These are phyloP conservation scores for Ilex aquifolium DNA, from an alignment of 257 asterid species.

Conservation along the genomic window DNA sequence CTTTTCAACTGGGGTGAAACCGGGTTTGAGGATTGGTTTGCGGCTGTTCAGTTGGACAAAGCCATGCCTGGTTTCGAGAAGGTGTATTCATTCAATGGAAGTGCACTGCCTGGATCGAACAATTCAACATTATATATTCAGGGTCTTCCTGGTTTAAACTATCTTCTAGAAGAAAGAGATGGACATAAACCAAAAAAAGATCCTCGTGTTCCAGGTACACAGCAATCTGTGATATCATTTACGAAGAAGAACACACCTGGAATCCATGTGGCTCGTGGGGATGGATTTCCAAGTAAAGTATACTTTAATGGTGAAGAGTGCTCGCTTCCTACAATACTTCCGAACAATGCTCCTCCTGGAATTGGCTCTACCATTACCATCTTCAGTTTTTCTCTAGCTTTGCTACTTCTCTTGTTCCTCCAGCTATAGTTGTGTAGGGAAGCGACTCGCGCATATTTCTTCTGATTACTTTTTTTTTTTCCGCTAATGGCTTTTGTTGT, in stretches of 20 bases:
- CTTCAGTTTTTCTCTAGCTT: conserved; percentile 19
- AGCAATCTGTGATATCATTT: conserved; percentile 56
- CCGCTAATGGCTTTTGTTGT: no score
- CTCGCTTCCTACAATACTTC: conserved; percentile 54
- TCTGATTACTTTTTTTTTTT: no score
- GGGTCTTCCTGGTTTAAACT: conserved; percentile 41
- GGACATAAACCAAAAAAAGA: conserved; percentile 56
- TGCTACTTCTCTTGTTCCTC: conserved; percentile 21
- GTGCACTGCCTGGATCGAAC: conserved; percentile 22
- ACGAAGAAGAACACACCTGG: conserved; percentile 48
- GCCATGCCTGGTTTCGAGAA: conserved; percentile 51
- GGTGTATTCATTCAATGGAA: conserved; percentile 53
- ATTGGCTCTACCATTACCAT: conserved; percentile 12
- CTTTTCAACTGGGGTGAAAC: conserved; percentile 62
- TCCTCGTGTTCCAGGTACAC: conserved; percentile 57
- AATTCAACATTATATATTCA: conserved; percentile 45
- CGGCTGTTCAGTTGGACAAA: conserved; percentile 44
- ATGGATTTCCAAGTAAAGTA: conserved; percentile 69
- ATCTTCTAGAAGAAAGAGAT: conserved; percentile 34
- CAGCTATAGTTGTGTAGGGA: not conserved
- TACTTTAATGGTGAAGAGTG: conserved; percentile 80
- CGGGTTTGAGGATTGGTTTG: conserved; percentile 45
- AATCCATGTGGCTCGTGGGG: conserved; percentile 38
- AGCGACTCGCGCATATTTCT: no score
- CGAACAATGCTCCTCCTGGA: conserved; percentile 21